Percentiles rank a stretch among this genome's conserved stretches.
Evolutionary conservation across 2,329 filamentous ascomycete genomes (phyloP).

Genomic region (Scleromitrula shiraiana): DNA sequence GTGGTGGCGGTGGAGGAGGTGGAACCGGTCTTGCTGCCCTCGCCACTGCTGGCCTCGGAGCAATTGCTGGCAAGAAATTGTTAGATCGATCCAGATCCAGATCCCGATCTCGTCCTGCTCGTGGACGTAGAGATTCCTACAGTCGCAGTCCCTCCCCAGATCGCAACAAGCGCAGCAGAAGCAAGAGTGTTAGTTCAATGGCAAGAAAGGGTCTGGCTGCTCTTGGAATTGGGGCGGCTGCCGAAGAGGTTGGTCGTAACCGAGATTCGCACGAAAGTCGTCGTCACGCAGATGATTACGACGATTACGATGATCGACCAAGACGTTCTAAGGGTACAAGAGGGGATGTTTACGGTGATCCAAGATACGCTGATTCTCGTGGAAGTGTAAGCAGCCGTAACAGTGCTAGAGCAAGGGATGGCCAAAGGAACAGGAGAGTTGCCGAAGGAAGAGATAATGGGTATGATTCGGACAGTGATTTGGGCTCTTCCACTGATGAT

Average conservation of each 20-base stretch:
- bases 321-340: slow-evolving; percentile 3
- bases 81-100: slow-evolving; percentile 45
- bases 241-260: slow-evolving; percentile 14
- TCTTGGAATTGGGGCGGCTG: slow-evolving; percentile 48
- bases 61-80: slow-evolving; percentile 54
- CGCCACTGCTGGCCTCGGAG: slow-evolving; percentile 54
- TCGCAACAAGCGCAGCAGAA: slow-evolving; percentile 45
- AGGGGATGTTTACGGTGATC: slow-evolving; percentile 24
- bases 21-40: slow-evolving; percentile 52
- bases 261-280: slow-evolving; percentile 19
- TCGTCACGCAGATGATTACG: slow-evolving; percentile 19
- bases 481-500: slow-evolving; percentile 53
- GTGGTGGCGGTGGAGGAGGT: slow-evolving; percentile 35
- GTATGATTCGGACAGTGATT: slow-evolving; percentile 39
- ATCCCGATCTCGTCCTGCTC: slow-evolving; percentile 30
- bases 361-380: slow-evolving; percentile 26
- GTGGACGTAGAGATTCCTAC: slow-evolving; percentile 25
- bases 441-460: slow-evolving; percentile 24
- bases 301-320: slow-evolving; percentile 14
- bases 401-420: slow-evolving; percentile 18
- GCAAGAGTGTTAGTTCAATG: slow-evolving; percentile 57
- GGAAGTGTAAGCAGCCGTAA: slow-evolving; percentile 19
- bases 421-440: slow-evolving; percentile 22
- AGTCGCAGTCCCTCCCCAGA: slow-evolving; percentile 25
- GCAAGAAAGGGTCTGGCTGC: slow-evolving; percentile 54